Evolutionary conservation across 257 asterid genomes (phyloP).

Genomic region (Forsythia viridissima): DNA sequence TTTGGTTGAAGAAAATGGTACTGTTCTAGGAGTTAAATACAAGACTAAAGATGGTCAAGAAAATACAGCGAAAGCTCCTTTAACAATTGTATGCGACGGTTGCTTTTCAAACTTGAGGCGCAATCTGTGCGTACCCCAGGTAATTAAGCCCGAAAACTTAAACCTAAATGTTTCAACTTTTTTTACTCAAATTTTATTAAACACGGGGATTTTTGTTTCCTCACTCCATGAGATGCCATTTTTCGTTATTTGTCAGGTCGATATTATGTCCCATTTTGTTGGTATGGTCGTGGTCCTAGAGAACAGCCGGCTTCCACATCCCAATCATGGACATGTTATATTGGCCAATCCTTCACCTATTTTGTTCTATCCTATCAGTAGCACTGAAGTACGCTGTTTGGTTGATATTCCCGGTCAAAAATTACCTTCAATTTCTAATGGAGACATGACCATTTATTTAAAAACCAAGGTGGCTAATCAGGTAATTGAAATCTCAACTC

Average conservation of each 20-base stretch:
- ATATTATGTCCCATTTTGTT: slow-evolving; percentile 49
- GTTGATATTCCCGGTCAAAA: slow-evolving; percentile 50
- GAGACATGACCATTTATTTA: slow-evolving; percentile 50
- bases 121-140: slow-evolving; percentile 53
- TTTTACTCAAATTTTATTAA: neutral
- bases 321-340: slow-evolving; percentile 52
- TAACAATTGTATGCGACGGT: slow-evolving; percentile 57
- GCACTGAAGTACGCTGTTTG: slow-evolving; percentile 48
- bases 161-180: neutral
- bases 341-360: slow-evolving; percentile 54
- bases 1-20: slow-evolving; percentile 51
- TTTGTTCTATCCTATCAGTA: slow-evolving; percentile 49
- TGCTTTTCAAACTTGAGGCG: slow-evolving; percentile 56
- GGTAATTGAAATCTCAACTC: slow-evolving; percentile 25
- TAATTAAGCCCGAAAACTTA: neutral
- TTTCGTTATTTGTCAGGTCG: slow-evolving; percentile 29
- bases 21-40: slow-evolving; percentile 50
- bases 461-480: slow-evolving; percentile 46
- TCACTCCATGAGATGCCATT: neutral
- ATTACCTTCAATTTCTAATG: slow-evolving; percentile 47
- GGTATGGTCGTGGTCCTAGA: slow-evolving; percentile 52
- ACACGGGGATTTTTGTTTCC: neutral
- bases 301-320: slow-evolving; percentile 49
- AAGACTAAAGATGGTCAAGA: slow-evolving; percentile 48
- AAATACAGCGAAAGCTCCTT: slow-evolving; percentile 41